A percentile compares a stretch with the other conserved stretches of the same genome.
phyloP scores from a whole-genome alignment of 2,329 filamentous ascomycete genomes.

The Aspergillus ochraceoroseus region DNA sequence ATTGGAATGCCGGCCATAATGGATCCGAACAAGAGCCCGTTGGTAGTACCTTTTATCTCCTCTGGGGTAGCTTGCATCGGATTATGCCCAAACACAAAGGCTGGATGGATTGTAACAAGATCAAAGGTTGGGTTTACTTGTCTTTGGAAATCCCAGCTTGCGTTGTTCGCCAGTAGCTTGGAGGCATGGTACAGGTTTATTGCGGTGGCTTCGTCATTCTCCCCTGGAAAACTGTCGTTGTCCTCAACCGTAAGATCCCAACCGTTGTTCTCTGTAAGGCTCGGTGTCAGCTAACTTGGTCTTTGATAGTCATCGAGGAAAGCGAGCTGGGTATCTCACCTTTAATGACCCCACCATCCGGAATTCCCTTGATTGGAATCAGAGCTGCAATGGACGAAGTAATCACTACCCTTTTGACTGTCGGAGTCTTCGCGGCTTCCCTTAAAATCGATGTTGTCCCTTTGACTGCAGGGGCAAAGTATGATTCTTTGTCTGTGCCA shows the following conservation, averaged over 20 bases:
- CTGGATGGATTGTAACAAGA: constrained; percentile 24
- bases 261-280: constrained; percentile 20
- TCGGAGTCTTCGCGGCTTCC: constrained; percentile 17
- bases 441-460: constrained; percentile 20
- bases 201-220: constrained; percentile 11
- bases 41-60: constrained; percentile 12
- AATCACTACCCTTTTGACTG: constrained; percentile 25
- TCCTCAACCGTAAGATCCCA: constrained; percentile 22
- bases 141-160: constrained; percentile 20
- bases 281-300: no score
- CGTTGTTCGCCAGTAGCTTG: constrained; percentile 25
- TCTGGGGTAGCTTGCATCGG: constrained; percentile 20
- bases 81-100: constrained; percentile 23
- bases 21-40: constrained; percentile 15
- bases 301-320: no score
- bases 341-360: constrained; percentile 19
- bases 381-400: constrained; percentile 22
- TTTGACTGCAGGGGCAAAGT: constrained; percentile 24
- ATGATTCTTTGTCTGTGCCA: constrained; percentile 17
- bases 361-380: constrained; percentile 19
- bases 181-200: constrained; percentile 25
- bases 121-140: constrained; percentile 18
- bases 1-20: constrained; percentile 16
- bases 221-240: constrained; percentile 14
- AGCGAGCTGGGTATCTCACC: no score